Evolutionary conservation across 768 basidiomycete species (phyloP).

Genomic region (Rhodotorula babjevae): DNA sequence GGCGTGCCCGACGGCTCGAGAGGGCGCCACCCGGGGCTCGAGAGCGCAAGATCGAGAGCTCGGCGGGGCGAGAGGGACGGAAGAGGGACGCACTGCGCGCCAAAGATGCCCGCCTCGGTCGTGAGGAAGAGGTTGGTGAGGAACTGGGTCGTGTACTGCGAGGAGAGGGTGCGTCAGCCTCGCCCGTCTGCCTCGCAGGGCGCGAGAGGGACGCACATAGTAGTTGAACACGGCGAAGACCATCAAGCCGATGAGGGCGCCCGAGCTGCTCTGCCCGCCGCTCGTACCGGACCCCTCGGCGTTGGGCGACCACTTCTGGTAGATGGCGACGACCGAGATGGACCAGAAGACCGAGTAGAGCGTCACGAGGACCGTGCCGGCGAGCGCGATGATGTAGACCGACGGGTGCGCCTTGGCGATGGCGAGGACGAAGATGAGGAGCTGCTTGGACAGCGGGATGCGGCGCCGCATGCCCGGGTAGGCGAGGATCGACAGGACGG

Average conservation of each 20-base stretch:
- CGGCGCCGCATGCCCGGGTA: slow-evolving; percentile 39
- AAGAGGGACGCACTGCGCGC: slow-evolving; percentile 20
- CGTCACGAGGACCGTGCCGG: slow-evolving; percentile 31
- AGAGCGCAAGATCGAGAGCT: neutral
- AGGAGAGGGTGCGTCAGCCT: neutral
- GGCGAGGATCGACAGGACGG: slow-evolving; percentile 37
- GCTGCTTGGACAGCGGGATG: slow-evolving; percentile 35
- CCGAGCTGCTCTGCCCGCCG: slow-evolving; percentile 30
- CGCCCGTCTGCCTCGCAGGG: too few species aligned
- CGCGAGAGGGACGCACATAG: slow-evolving; percentile 14
- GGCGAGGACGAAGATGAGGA: slow-evolving; percentile 40
- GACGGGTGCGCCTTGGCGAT: slow-evolving; percentile 39
- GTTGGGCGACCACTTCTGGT: slow-evolving; percentile 29
- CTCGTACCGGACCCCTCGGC: slow-evolving; percentile 21
- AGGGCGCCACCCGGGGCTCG: too few species aligned
- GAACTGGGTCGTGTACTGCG: neutral
- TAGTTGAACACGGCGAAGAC: slow-evolving; percentile 40
- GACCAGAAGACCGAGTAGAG: slow-evolving; percentile 39
- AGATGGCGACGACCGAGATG: slow-evolving; percentile 31
- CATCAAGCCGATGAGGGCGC: slow-evolving; percentile 34
- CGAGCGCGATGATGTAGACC: slow-evolving; percentile 40
- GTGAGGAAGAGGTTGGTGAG: slow-evolving; percentile 38
- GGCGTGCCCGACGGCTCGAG: too few species aligned
- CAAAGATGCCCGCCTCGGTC: slow-evolving; percentile 42
- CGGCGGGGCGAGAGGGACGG: too few species aligned